Percentiles rank a stretch among this genome's conserved stretches.
Evolutionary conservation across 139 green algal species (phyloP).

Genomic region (Pleodorina starrii): DNA sequence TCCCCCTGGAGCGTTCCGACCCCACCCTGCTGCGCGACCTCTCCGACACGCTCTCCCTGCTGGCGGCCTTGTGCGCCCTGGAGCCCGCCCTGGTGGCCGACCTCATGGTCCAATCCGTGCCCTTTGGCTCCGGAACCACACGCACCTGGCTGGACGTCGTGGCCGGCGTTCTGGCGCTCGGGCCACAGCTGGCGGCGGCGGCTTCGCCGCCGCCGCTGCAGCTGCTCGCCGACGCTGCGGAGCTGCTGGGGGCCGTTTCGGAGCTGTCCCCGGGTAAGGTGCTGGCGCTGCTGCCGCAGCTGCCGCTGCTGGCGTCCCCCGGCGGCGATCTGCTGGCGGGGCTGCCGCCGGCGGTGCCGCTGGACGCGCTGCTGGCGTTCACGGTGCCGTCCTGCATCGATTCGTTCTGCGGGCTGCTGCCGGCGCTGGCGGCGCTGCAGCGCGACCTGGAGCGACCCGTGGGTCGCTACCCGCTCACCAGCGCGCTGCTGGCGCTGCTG

Average conservation of each 20-base stretch:
- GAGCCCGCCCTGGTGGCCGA: constrained; percentile 22
- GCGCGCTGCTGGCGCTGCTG: constrained; percentile 59
- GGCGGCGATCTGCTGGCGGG: constrained; percentile 35
- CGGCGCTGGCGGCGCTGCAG: constrained; percentile 48
- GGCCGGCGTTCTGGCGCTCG: constrained; percentile 26
- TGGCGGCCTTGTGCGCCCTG: background rate
- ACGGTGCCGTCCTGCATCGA: constrained; percentile 1
- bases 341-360: constrained; percentile 5
- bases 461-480: constrained; percentile 65
- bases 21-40: constrained; percentile 30
- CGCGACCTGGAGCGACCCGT: constrained; percentile 52
- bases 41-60: constrained; percentile 43
- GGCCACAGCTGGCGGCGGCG: constrained; percentile 10
- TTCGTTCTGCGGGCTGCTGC: constrained; percentile 45
- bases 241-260: constrained; percentile 48
- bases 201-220: constrained; percentile 29
- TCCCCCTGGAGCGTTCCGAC: constrained; percentile 13
- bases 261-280: constrained; percentile 52
- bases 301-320: constrained; percentile 41
- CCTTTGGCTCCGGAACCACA: background rate
- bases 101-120: constrained; percentile 24
- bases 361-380: constrained; percentile 36
- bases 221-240: constrained; percentile 47
- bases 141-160: constrained; percentile 29
- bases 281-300: constrained; percentile 39